Evolutionary conservation across 73 alveolate species (phyloP), one percentile per base, ranked within the genome.

Genomic region (Diophrys appendiculata): DNA sequence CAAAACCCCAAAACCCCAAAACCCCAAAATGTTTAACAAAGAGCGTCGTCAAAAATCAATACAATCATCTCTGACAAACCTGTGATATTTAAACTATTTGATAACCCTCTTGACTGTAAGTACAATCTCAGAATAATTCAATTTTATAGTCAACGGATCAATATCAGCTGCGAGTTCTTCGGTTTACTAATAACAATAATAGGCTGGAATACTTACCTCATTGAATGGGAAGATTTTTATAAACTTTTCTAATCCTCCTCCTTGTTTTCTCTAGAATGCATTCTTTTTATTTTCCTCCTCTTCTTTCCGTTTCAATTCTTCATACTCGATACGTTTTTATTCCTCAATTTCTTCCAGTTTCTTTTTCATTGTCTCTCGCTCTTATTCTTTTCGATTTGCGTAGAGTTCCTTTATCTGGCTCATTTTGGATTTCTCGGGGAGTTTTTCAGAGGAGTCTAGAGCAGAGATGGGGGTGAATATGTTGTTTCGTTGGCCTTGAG

Each of bases 1-100:
- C 72, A 64, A 64, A 64, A 64, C 72, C 72, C 72, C 72, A 64
- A 64, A 64, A 64, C 72, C 72, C 72, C 72, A 64, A 13, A n/a
- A n/a, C 14, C 72, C 29, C 72, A 64, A 24, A 14, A 64, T 67
- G 53, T n/a, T 67, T 22, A 28, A 28, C 27, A 2, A 56, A 56
- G 72, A 64, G 8, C n/a, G n/a, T n/a, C n/a, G n/a, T 43, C 60
- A 43, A 18, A 43, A 43, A 18, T 43, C 60, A 5, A 43, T 43
- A 18, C 60, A 43, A 18, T 43, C 60, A 43, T 43, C 60, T 43
- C 60, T 43, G 18, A 43, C 60, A 43, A 43, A 43, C n/a, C 60
- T 5, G 18, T 43, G 60, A 18, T 43, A 43, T 43, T 43, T 43
- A 18, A 43, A 43, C 18, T 43, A 18, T 5, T 18, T 5, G 18